Base-by-base conservation (phyloP, 257 asterid species). In the Primulina tabacum region DNA sequence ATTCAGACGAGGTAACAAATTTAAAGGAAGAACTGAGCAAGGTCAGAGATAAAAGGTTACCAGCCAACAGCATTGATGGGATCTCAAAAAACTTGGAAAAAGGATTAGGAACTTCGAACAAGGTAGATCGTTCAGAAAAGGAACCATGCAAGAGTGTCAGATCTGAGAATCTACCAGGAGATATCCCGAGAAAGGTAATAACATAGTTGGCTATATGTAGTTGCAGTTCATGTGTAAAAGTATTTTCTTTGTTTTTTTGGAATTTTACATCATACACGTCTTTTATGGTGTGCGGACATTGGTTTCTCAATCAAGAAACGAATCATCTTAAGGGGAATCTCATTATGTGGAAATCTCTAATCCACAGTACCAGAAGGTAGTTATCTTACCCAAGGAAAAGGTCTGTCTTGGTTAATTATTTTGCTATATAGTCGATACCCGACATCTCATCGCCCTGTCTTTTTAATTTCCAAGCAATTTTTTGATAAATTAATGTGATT, bases 151-250 rank as follows among this genome's bases (percentile, higher is more conserved):
- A 62, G 75, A 38, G 11, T 64, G 4, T 56, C 57, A 33, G 40
- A 37, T 30, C 65, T 75, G 71, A 68, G 57, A 66, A 62, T 67
- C 37, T 52, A 35, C 37, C 30, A n/a, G 78, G 69, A 50, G 66
- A 68, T 29, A 30, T 16, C 28, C n/a, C 11, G 53, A 52, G 32
- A 52, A 33, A 65, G 64, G 79, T 75, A 63, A 69, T 62, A 18
- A 21, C 17, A 24, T 52, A 66, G 20, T 33, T 30, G 16, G 11
- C 37, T 30, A 60, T 35, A 43, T 66, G 29, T 34, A 30, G 60
- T 26, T 47, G 18, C 18, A 14, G 4, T 47, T 47, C 18, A 47
- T 47, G 55, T 14, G 55, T 14, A 12, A 4, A 14, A 50, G 8
- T 50, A 16, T 16, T 4, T 50, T 50, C 7, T 50, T 47, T 47